Evolutionary conservation across 2,329 filamentous ascomycete species (phyloP).

Genomic region (Monilinia vaccinii-corymbosi): DNA sequence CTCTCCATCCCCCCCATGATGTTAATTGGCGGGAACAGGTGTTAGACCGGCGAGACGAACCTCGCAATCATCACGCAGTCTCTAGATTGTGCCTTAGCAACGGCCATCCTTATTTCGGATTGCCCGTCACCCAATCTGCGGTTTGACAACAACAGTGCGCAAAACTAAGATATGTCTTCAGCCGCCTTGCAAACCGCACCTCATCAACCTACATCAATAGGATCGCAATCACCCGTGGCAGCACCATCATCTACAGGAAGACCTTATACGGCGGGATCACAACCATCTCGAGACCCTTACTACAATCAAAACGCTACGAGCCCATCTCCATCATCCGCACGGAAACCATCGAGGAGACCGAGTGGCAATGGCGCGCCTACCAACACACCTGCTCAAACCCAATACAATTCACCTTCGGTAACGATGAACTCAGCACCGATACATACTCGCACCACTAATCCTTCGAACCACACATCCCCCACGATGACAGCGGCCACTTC

Average conservation of each 20-base stretch:
- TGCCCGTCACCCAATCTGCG: conserved; percentile 8
- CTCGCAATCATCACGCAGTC: conserved; percentile 14
- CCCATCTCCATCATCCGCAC: conserved; percentile 40
- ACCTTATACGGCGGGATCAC: conserved; percentile 45
- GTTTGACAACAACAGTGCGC: conserved; percentile 16
- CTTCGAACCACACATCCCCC: conserved; percentile 28
- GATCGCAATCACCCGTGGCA: conserved; percentile 38
- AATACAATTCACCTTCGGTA: conserved; percentile 25
- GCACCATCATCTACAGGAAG: conserved; percentile 38
- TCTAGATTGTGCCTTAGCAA: conserved; percentile 1
- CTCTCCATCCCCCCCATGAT: conserved; percentile 37
- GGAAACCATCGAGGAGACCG: conserved; percentile 44
- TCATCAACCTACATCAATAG: conserved; percentile 41
- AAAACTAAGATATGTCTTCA: conserved; percentile 46
- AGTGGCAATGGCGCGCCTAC: conserved; percentile 39
- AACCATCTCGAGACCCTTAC: conserved; percentile 46
- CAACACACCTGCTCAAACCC: conserved; percentile 22
- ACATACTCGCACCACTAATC: conserved; percentile 24
- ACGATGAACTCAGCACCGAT: conserved; percentile 15
- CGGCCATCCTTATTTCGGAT: conserved; percentile 3
- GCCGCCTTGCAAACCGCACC: conserved; percentile 53
- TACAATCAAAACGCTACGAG: conserved; percentile 32
- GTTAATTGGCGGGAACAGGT: conserved; percentile 35
- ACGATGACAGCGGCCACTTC: conserved; percentile 37
- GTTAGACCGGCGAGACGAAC: conserved; percentile 30